Conservation (phyloP, 257 asterid genomes). For the Thymus quinquecostatus region DNA sequence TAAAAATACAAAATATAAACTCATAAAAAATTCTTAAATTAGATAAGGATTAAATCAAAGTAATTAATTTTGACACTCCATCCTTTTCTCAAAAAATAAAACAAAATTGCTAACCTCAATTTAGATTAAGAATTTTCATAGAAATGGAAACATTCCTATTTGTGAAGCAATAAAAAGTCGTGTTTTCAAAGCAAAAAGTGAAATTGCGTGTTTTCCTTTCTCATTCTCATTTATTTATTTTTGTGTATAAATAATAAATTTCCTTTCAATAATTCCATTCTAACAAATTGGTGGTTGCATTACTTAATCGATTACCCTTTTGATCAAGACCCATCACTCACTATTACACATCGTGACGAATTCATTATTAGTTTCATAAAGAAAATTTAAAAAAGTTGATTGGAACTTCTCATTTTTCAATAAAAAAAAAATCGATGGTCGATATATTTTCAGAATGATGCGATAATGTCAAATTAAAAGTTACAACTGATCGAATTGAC, state of each 20-base stretch:
- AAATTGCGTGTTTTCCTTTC: conserved; percentile 27
- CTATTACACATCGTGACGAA: conserved; percentile 7
- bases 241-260: too few relatives aligned
- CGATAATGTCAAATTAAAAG: not conserved
- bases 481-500: too few relatives aligned
- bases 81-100: too few relatives aligned
- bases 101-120: not conserved
- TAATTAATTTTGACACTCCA: not conserved
- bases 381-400: not conserved
- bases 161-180: not conserved
- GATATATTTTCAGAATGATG: not conserved
- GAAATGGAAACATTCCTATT: not conserved
- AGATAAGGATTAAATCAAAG: not conserved
- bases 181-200: not conserved
- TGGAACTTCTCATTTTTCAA: not conserved
- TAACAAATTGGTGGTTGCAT: conserved; percentile 27
- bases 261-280: conserved; percentile 7
- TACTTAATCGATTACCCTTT: not conserved
- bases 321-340: conserved; percentile 26
- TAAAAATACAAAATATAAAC: too few relatives aligned
- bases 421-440: not conserved
- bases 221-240: conserved; percentile 19
- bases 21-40: too few relatives aligned
- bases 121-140: not conserved
- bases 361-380: too few relatives aligned